These are phyloP conservation scores for Chrysoporthe cubensis DNA, from an alignment of 2,329 filamentous ascomycete genomes.

Conservation along the genomic window DNA sequence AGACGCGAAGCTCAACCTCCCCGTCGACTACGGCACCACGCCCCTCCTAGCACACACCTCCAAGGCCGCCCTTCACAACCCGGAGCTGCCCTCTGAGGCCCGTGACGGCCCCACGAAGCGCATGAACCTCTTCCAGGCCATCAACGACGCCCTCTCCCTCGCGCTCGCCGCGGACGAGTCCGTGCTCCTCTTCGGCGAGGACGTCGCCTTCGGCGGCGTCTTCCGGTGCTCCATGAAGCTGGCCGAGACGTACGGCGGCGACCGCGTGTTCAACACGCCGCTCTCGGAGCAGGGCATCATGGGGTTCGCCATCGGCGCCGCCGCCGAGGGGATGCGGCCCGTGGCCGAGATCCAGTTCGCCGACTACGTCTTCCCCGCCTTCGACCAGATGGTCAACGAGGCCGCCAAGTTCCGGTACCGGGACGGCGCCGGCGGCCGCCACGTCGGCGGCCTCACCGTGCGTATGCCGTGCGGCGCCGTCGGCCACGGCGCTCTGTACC, in stretches of 20 bases:
- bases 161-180: conserved; percentile 83
- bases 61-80: conserved; percentile 69
- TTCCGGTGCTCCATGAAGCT: conserved; percentile 72
- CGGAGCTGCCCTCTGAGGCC: conserved; percentile 70
- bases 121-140: conserved; percentile 91
- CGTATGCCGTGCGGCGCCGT: conserved; percentile 91
- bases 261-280: conserved; percentile 73
- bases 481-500: conserved; percentile 85
- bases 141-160: conserved; percentile 86
- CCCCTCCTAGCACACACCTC: conserved; percentile 81
- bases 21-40: conserved; percentile 84
- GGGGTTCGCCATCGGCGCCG: conserved; percentile 69
- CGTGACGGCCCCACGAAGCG: conserved; percentile 76
- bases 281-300: conserved; percentile 71
- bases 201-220: conserved; percentile 85
- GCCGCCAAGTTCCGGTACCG: conserved; percentile 80
- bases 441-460: conserved; percentile 79
- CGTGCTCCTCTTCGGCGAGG: conserved; percentile 92
- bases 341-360: conserved; percentile 77
- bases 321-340: conserved; percentile 68
- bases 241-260: conserved; percentile 67
- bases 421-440: conserved; percentile 60
- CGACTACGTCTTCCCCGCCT: conserved; percentile 77
- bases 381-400: conserved; percentile 79
- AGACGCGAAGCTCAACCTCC: conserved; percentile 75